A percentile compares a stretch with the other conserved stretches of the same genome.
Conservation (phyloP, 805 yeast species). For the Hanseniaspora mollemarum region DNA sequence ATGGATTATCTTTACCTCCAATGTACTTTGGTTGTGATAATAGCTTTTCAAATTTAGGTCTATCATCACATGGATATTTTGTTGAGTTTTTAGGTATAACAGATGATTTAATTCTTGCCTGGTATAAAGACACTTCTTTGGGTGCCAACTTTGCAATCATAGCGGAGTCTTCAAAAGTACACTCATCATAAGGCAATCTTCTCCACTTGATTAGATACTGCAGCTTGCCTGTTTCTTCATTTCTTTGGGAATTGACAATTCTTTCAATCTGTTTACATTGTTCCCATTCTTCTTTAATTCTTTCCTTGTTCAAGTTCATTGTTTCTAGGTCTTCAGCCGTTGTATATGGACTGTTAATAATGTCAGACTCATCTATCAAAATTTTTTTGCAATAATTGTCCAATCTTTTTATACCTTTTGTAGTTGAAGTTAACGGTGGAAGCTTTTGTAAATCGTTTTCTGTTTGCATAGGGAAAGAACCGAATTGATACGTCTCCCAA, state of each 20-base stretch:
- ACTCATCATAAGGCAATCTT: conserved; percentile 83
- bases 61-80: conserved; percentile 25
- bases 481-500: conserved; percentile 50
- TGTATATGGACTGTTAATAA: conserved; percentile 67
- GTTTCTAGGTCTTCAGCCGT: conserved; percentile 88
- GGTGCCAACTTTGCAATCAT: conserved; percentile 79
- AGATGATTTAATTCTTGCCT: conserved; percentile 68
- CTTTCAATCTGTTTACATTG: conserved; percentile 84
- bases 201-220: conserved; percentile 89
- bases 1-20: conserved; percentile 36
- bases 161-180: conserved; percentile 93
- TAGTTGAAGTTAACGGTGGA: conserved; percentile 20
- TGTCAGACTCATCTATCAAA: conserved; percentile 60
- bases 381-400: conserved; percentile 81
- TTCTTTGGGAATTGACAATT: conserved; percentile 74
- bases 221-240: conserved; percentile 46
- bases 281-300: conserved; percentile 68
- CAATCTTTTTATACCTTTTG: conserved; percentile 70
- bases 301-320: conserved; percentile 81
- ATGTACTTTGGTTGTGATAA: conserved; percentile 78
- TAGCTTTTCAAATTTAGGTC: conserved; percentile 86
- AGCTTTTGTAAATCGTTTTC: conserved; percentile 15
- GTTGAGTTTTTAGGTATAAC: conserved; percentile 64
- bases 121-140: conserved; percentile 68
- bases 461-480: conserved; percentile 31